Base-by-base conservation (phyloP, 2,329 filamentous ascomycete genomes). In the Trichoderma koningiopsis region DNA sequence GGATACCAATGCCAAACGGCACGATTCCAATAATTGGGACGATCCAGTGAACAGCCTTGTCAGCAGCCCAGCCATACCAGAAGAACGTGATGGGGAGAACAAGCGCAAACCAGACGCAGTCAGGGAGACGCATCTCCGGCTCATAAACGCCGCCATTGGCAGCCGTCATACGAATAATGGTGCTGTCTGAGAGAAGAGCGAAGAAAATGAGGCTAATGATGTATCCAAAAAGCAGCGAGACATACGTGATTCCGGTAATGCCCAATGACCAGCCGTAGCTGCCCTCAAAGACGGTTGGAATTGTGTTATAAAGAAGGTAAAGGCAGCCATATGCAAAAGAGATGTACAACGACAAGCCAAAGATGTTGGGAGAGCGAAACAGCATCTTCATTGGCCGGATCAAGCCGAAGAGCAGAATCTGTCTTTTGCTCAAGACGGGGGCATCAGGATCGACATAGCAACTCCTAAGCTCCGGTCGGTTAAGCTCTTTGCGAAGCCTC, bases 331-430 rank as follows among this genome's bases (percentile, higher is more conserved):
- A 62, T 24, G 49, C 66, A 47, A 68, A 61, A 5, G 66, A 58
- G 11, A 68, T 62, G 19, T 68, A 68, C 7, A 62, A 71, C 1
- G 83, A 83, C n/a, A 85, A 75, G 33, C 80, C 74, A 53, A 85
- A 77, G 58, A 87, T 78, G 71, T 86, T 81, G n/a, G 83, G 82
- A 5, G 84, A 85, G n/a, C 81, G 75, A 70, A 84, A 77, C 37
- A 87, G 81, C 79, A 87, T 81, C 73, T 85, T 68, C 58, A 62
- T n/a, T 16, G 66, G 66, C 19, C 66, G 66, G 27, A 68, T 43
- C 19, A 62, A 49, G 4, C 57, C 66, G 11, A 29, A 49, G 47
- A 56, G 49, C 16, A 68, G 27, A 29, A 66, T 58, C 53, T 58
- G 53, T 49, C 53, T 66, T 53, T 66, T 66, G 27, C 37, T 68